A percentile compares a stretch with the other conserved stretches of the same genome.
These are phyloP conservation scores for Rostrohypoxylon terebratum DNA, from an alignment of 495 filamentous ascomycete genomes.

Conservation along the genomic window DNA sequence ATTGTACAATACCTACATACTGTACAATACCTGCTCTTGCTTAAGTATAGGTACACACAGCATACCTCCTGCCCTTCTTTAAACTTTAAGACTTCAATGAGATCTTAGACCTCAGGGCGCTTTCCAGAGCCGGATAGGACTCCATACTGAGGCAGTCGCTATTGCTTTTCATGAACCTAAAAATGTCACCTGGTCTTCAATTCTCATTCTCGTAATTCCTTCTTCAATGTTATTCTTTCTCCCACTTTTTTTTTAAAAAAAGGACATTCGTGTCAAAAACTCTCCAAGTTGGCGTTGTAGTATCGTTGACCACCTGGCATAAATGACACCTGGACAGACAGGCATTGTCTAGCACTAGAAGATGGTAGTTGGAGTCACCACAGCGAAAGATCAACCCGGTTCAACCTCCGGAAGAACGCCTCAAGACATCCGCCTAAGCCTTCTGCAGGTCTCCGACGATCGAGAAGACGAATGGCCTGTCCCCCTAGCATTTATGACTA, in stretches of 20 bases:
- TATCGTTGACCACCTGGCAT: not conserved
- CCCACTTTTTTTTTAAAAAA: not conserved
- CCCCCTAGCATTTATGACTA: not conserved
- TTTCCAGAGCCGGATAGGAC: not conserved
- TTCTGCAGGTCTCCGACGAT: not conserved
- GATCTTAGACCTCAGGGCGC: not conserved
- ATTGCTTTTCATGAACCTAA: slow-evolving; percentile 18
- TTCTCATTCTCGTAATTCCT: not conserved
- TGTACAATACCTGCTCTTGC: not conserved
- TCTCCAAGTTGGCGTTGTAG: not conserved
- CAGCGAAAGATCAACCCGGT: slow-evolving; percentile 7
- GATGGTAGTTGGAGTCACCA: slow-evolving; percentile 4
- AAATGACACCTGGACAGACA: not conserved
- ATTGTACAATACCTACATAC: too few relatives aligned
- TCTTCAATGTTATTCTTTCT: not conserved
- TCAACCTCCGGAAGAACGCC: not conserved
- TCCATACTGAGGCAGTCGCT: not conserved
- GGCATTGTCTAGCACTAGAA: not conserved
- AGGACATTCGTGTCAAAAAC: not conserved
- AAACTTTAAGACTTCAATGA: slow-evolving; percentile 1
- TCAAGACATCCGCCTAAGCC: slow-evolving; percentile 7
- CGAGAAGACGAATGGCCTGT: slow-evolving; percentile 11
- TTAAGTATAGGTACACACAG: slow-evolving; percentile 1
- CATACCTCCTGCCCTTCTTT: not conserved
- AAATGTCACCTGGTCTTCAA: not conserved